Evolutionary conservation across 2,329 filamentous ascomycete species (phyloP).

Genomic region (Xylaria sp.): DNA sequence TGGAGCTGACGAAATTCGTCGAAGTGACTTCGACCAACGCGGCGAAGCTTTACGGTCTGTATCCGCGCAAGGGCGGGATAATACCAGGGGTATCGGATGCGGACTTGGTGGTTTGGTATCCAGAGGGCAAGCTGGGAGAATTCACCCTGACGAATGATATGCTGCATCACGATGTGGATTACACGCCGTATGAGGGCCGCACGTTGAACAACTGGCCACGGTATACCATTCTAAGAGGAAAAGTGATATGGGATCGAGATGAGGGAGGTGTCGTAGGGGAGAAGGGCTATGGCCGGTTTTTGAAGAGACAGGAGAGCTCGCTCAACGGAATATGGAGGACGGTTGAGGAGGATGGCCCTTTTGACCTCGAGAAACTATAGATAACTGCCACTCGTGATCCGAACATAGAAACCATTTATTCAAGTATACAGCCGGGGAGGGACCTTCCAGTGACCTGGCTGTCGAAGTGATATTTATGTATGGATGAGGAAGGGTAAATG

Average conservation of each 20-base stretch:
- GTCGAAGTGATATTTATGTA: background rate
- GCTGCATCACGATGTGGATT: constrained; percentile 71
- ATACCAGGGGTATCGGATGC: constrained; percentile 64
- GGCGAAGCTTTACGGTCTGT: constrained; percentile 67
- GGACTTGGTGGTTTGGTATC: constrained; percentile 69
- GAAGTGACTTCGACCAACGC: constrained; percentile 65
- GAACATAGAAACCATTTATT: too few species aligned
- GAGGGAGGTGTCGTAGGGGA: constrained; percentile 58
- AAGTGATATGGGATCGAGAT: constrained; percentile 68
- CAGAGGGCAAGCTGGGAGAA: constrained; percentile 54
- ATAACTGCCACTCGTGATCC: background rate
- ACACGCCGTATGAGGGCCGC: constrained; percentile 70
- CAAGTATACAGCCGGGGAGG: too few species aligned
- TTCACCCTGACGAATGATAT: constrained; percentile 62
- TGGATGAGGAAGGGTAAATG: background rate
- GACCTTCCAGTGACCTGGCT: too few species aligned
- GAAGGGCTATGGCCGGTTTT: constrained; percentile 39
- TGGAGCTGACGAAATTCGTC: constrained; percentile 62
- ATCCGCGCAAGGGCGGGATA: constrained; percentile 61
- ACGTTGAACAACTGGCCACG: constrained; percentile 69
- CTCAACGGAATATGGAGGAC: constrained; percentile 38
- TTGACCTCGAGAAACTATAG: constrained; percentile 49
- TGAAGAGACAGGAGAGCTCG: constrained; percentile 37
- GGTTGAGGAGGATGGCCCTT: constrained; percentile 48
- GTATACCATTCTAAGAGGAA: constrained; percentile 68